Conservation (phyloP, 2,329 filamentous ascomycete species). For the Phialophora verrucosa region DNA sequence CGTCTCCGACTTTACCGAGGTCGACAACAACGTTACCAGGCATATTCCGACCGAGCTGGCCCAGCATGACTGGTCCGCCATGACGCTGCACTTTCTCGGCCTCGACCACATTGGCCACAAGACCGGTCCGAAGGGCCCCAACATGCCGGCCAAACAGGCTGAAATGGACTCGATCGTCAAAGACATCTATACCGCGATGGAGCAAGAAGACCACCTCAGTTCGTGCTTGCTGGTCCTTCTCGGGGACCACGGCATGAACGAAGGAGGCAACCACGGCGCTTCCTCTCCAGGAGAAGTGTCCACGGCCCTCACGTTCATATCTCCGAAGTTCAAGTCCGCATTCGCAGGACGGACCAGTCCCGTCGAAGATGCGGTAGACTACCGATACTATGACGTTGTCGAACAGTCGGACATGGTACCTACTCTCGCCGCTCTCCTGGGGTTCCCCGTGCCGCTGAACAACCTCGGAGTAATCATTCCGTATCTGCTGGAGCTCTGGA, state of each 20-base stretch:
- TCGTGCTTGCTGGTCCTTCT: conserved; percentile 84
- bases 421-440: conserved; percentile 82
- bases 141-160: conserved; percentile 89
- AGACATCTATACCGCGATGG: conserved; percentile 76
- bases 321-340: conserved; percentile 74
- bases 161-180: conserved; percentile 90
- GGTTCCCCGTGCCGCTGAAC: conserved; percentile 86
- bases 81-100: conserved; percentile 94
- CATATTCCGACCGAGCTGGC: conserved; percentile 79
- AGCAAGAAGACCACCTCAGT: conserved; percentile 70
- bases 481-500: conserved; percentile 80
- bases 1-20: conserved; percentile 96
- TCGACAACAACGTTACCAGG: conserved; percentile 95
- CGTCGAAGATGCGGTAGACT: conserved; percentile 60
- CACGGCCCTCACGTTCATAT: conserved; percentile 87
- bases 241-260: conserved; percentile 99
- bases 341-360: conserved; percentile 58
- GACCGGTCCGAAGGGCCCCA: conserved; percentile 81
- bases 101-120: conserved; percentile 98
- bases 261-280: conserved; percentile 94
- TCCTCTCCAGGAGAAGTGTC: conserved; percentile 94
- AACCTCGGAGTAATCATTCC: conserved; percentile 86
- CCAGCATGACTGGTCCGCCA: conserved; percentile 83
- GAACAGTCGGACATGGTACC: conserved; percentile 95
- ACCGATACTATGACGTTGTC: conserved; percentile 81